phyloP scores from a whole-genome alignment of 2,329 filamentous ascomycete genomes.

The Trichoderma harzianum region DNA sequence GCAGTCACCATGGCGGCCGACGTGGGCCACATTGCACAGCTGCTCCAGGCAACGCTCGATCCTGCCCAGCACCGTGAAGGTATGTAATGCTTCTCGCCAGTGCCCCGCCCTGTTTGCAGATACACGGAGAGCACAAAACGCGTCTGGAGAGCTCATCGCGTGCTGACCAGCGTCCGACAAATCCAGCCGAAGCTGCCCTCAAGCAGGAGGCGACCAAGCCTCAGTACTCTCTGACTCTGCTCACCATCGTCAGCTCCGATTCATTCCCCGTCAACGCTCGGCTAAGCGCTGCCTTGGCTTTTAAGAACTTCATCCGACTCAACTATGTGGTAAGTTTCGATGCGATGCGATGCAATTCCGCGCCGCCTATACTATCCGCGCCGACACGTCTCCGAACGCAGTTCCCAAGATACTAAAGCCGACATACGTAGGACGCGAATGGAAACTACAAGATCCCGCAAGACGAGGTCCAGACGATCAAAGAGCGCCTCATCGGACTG shows the following conservation, averaged over 20 bases:
- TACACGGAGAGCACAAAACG: neutral
- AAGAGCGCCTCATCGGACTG: conserved; percentile 88
- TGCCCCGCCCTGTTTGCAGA: conserved; percentile 5
- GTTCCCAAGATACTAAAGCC: neutral
- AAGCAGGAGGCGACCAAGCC: conserved; percentile 77
- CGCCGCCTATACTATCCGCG: neutral
- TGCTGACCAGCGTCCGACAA: conserved; percentile 36
- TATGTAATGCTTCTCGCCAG: conserved; percentile 39
- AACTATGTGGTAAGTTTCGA: conserved; percentile 74
- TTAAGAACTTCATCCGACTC: conserved; percentile 96
- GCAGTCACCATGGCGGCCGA: conserved; percentile 52
- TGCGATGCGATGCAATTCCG: conserved; percentile 32
- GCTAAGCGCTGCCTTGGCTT: conserved; percentile 84
- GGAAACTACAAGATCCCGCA: conserved; percentile 84
- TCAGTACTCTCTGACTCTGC: conserved; percentile 80
- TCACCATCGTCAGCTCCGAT: conserved; percentile 83
- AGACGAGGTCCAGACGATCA: conserved; percentile 85
- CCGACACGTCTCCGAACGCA: neutral
- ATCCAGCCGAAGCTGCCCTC: conserved; percentile 74
- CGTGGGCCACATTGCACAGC: conserved; percentile 65
- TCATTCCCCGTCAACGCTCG: conserved; percentile 72
- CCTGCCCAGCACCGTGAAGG: conserved; percentile 86
- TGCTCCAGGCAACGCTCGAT: conserved; percentile 88
- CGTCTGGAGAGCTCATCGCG: conserved; percentile 25
- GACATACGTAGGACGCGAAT: conserved; percentile 69